Evolutionary conservation across 2,329 filamentous ascomycete species (phyloP), one percentile per base, ranked within the genome.

Genomic region (Sporothrix schenckii): DNA sequence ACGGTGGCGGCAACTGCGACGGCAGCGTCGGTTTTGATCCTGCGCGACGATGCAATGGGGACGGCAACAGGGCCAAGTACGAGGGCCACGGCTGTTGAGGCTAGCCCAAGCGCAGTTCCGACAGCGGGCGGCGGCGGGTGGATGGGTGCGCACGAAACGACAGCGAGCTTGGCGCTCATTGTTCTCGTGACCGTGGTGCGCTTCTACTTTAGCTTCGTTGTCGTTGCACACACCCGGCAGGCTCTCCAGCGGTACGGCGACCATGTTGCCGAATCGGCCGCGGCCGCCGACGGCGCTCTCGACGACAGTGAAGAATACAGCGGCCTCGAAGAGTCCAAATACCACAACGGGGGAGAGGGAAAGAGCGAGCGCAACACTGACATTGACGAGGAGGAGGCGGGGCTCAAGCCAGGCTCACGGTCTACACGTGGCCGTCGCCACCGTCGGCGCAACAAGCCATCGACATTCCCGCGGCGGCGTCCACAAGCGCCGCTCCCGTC

Each of bases 191-290:
- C 91, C 81, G 83, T 90, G 14, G 83, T 97, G 53, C 87, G 94
- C 41, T 79, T 93, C 41, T 97, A 97, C 82, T 94, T 97, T 76
- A 88, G 91, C 74, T 83, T 97, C 50, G 86, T 97, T 69, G 88
- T 97, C 78, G 89, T 97, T 80, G 89, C 92, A 7, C 95, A 92
- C 79, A 92, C 94, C 3, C 88, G 92, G 73, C 87, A 90, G 77
- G 90, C 92, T 16, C 81, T 97, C 66, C 87, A 91, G 71, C 89
- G 89, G 74, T 88, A 92, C 78, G 84, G 91, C 66, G 85, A 87
- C 68, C 52, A 65, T 21, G 60, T 73, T 11, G 71, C 68, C 11
- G 70, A 72, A 24, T 34, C 58, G 24, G 53, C 54, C 5, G 44
- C 54, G 6, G 60, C 69, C 2, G 60, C 63, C 80, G 80, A 67